Conservation (phyloP, 306 rosid genomes). For the Cucurbita maxima region DNA sequence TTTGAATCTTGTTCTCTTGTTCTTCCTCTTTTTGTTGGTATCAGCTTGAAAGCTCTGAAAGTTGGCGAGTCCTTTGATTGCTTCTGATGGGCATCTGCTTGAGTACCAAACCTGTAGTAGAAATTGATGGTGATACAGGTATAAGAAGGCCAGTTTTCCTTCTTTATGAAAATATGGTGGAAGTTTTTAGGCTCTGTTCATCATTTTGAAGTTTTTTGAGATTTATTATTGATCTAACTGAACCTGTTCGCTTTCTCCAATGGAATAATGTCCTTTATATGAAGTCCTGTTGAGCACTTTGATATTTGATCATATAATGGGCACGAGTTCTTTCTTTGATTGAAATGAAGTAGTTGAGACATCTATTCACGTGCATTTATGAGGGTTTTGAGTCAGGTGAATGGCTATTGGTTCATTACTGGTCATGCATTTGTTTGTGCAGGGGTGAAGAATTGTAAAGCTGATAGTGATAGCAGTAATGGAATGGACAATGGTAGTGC, state of each 20-base stretch:
- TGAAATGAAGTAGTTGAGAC: not conserved
- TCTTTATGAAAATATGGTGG: not conserved
- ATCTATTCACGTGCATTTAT: not conserved
- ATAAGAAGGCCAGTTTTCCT: not conserved
- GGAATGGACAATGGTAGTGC: constrained; percentile 12
- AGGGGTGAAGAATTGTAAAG: constrained; percentile 32
- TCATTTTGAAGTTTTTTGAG: not conserved
- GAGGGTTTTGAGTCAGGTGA: not conserved
- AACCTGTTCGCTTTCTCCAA: not conserved
- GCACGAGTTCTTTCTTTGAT: not conserved
- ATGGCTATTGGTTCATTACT: not conserved
- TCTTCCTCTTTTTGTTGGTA: not conserved
- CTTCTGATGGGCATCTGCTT: constrained; percentile 40
- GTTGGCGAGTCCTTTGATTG: not conserved
- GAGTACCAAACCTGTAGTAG: constrained; percentile 20
- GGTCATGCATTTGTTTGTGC: constrained; percentile 9
- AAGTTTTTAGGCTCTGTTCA: not conserved
- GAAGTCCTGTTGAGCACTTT: not conserved
- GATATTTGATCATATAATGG: not conserved
- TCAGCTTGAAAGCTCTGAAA: not conserved
- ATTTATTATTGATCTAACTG: not conserved
- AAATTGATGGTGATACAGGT: constrained; percentile 18
- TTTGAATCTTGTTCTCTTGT: not conserved
- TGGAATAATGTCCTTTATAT: not conserved
- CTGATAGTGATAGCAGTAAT: constrained; percentile 13